Evolutionary conservation across 495 filamentous ascomycete species (phyloP), one percentile per base, ranked within the genome.

Genomic region (Cetradonia linearis): DNA sequence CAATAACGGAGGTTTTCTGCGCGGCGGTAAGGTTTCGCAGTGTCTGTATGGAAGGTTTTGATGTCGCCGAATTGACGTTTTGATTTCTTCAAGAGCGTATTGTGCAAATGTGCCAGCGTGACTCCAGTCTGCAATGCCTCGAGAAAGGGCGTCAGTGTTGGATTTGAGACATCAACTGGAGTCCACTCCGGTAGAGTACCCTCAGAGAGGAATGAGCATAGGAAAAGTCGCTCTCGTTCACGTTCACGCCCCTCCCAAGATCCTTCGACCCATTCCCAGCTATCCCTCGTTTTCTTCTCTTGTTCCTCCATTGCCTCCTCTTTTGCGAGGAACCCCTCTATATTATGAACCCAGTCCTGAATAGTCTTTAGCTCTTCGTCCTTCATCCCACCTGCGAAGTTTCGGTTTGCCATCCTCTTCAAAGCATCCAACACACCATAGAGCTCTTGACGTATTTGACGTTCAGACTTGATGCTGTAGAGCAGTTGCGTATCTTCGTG

Each of bases 1-100:
- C 93, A 98, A 76, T 84, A 98, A 13, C 89, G 81, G 38, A 98
- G 79, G 68, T 98, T 98, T 56, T 98, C 94, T 0, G 91, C 89
- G 57, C 83, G 82, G 56, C 93, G 86, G 69, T 98, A 98, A 0
- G 94, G 94, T 72, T 97, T 97, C 38, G 82, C 84, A 10, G 91
- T 89, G 69, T 98, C 89, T 14, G 84, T 83, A 67, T 98, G 93
- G 70, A 85, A 95, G 1, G 76, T 77, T 37, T 86, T 88, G 70
- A 98, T 97, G 56, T 88, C 86, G n/a, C 90, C 91, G 70, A 97
- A 97, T 11, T 85, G 85, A 27, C 87, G 79, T 66, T 87, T 83
- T 11, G 91, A 96, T 69, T 89, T 86, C 62, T 82, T 83, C 11
- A 97, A 85, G 0, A 89, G 81, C 34, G 85, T 84, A 69, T 98